Evolutionary conservation across 371 early-diverging fungal species (phyloP).

Genomic region (Rhizopus stolonifer): DNA sequence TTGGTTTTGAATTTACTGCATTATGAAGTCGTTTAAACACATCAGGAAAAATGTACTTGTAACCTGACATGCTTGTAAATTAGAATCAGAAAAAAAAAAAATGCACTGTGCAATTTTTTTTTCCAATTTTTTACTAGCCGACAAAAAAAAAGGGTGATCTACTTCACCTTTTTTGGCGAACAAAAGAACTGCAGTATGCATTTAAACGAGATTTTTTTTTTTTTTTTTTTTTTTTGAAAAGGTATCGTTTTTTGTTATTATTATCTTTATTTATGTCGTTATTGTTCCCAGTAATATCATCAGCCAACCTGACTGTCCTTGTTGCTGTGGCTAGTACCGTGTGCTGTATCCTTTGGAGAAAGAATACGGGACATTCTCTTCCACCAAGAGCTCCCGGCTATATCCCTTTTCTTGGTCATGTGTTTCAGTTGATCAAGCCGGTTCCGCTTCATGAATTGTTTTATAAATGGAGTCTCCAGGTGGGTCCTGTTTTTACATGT

Average conservation of each 20-base stretch:
- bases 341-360: background rate
- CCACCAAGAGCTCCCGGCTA: constrained; percentile 42
- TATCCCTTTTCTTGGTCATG: constrained; percentile 43
- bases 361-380: background rate
- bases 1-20: constrained; percentile 20
- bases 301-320: background rate
- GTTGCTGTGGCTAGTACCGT: background rate
- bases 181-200: constrained; percentile 5
- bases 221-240: no score
- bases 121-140: background rate
- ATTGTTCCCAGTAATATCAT: background rate
- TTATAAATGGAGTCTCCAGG: constrained; percentile 33
- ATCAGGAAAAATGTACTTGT: constrained; percentile 22
- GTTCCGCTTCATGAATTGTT: constrained; percentile 35
- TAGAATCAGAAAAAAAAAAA: background rate
- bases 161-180: constrained; percentile 2
- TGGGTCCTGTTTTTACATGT: constrained; percentile 44
- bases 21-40: constrained; percentile 27
- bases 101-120: background rate
- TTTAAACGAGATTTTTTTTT: no score
- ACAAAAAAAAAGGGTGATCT: background rate
- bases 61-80: background rate
- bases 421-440: constrained; percentile 26
- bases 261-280: background rate
- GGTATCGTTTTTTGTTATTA: background rate